Percentiles rank a stretch among this genome's conserved stretches.
phyloP scores from a whole-genome alignment of 495 filamentous ascomycete genomes.

The Aspergillus haitiensis region DNA sequence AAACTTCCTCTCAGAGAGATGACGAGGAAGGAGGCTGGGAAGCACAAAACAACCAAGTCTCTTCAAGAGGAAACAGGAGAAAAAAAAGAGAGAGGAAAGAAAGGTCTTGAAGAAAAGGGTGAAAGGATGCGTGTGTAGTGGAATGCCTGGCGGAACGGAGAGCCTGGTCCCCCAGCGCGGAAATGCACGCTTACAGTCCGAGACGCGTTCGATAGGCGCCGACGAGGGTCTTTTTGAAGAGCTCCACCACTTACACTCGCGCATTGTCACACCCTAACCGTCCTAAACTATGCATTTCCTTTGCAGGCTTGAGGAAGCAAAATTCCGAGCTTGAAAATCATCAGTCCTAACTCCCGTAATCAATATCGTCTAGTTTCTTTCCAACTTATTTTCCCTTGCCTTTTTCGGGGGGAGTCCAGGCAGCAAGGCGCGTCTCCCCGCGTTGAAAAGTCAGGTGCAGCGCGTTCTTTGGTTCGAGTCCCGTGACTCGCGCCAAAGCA shows the following conservation, averaged over 20 bases:
- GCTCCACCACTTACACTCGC: conserved; percentile 35
- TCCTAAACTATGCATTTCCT: conserved; percentile 22
- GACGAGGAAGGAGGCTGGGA: conserved; percentile 28
- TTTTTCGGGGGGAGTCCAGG: conserved; percentile 5
- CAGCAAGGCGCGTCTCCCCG: conserved; percentile 24
- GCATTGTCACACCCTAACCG: conserved; percentile 22
- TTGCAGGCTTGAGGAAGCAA: conserved; percentile 4
- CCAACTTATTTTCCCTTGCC: not conserved
- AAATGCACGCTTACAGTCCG: conserved; percentile 51
- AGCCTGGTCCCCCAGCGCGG: conserved; percentile 45
- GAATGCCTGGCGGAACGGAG: conserved; percentile 42
- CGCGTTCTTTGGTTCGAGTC: conserved; percentile 27
- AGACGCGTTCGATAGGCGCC: conserved; percentile 53
- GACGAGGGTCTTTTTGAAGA: conserved; percentile 27
- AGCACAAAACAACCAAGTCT: conserved; percentile 17
- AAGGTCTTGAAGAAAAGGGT: conserved; percentile 38
- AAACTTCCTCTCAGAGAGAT: conserved; percentile 21
- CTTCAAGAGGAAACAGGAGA: conserved; percentile 20
- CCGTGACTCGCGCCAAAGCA: conserved; percentile 28
- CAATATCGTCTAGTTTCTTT: not conserved
- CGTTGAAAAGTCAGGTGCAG: conserved; percentile 20
- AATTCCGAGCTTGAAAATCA: not conserved
- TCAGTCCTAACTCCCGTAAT: too few relatives aligned
- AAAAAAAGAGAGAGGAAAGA: conserved; percentile 13
- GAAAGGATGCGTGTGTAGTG: conserved; percentile 38